Percentiles rank a stretch among this genome's conserved stretches.
Conservation (phyloP, 2,329 filamentous ascomycete species). For the Diaporthe vaccinii region DNA sequence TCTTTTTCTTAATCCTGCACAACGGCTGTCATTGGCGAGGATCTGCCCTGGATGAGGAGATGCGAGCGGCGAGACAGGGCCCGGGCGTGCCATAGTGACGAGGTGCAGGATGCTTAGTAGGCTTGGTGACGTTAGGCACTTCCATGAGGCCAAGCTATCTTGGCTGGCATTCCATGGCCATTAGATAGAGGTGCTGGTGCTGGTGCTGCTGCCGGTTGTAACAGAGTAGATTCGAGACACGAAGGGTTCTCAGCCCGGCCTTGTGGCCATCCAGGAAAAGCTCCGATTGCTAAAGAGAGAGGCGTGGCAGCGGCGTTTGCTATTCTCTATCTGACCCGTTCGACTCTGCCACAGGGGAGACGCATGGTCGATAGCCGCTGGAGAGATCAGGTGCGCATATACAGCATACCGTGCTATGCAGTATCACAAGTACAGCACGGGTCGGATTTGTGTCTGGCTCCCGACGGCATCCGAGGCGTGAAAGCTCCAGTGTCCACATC, state of each 20-base stretch:
- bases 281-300: constrained; percentile 11
- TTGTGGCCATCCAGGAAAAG: neutral
- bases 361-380: constrained; percentile 20
- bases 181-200: neutral
- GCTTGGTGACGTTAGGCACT: neutral
- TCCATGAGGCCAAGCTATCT: constrained; percentile 21
- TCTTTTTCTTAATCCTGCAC: neutral
- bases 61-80: constrained; percentile 3
- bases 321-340: neutral
- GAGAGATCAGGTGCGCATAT: neutral
- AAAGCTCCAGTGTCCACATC: constrained; percentile 17
- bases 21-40: constrained; percentile 1
- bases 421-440: constrained; percentile 4
- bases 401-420: neutral
- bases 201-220: neutral
- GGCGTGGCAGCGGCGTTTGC: neutral
- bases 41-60: constrained; percentile 16
- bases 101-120: constrained; percentile 4
- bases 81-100: neutral
- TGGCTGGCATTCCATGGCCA: neutral
- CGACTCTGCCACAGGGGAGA: neutral
- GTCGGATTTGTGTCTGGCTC: constrained; percentile 21
- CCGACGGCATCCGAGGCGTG: constrained; percentile 22
- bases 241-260: neutral
- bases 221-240: constrained; percentile 19